A percentile compares a stretch with the other conserved stretches of the same genome.
Conservation (phyloP, 257 asterid genomes). For the Lycium ferocissimum region DNA sequence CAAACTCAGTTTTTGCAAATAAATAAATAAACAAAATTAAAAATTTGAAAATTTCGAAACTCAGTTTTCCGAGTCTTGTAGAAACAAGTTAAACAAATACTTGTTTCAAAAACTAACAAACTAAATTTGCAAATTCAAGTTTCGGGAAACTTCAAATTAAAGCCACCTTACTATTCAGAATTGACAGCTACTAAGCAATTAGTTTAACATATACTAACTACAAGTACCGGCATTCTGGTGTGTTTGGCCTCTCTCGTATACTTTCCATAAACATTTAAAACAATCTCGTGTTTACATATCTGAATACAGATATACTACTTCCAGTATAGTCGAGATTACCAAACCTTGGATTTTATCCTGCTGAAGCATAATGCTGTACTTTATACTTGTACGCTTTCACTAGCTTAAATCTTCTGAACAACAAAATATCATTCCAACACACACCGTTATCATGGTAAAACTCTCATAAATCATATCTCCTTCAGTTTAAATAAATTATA, state of each 20-base stretch:
- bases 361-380: not conserved
- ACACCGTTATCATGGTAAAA: not conserved
- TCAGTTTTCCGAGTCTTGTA: not conserved
- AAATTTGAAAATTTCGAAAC: not conserved
- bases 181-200: not conserved
- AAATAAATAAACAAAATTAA: not conserved
- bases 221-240: slow-evolving; percentile 7
- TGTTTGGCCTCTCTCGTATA: not conserved
- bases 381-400: not conserved
- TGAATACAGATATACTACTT: not conserved
- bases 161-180: not conserved
- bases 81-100: not conserved
- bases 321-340: not conserved
- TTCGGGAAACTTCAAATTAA: not conserved
- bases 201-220: not conserved
- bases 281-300: not conserved
- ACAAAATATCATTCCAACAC: not conserved
- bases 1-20: not conserved
- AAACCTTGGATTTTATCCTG: not conserved
- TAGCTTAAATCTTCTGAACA: slow-evolving; percentile 6
- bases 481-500: slow-evolving; percentile 16
- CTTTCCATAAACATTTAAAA: not conserved
- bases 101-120: not conserved
- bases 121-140: not conserved
- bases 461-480: slow-evolving; percentile 7